phyloP scores from a whole-genome alignment of 2,329 filamentous ascomycete genomes.

The Aspergillus aculeatus region DNA sequence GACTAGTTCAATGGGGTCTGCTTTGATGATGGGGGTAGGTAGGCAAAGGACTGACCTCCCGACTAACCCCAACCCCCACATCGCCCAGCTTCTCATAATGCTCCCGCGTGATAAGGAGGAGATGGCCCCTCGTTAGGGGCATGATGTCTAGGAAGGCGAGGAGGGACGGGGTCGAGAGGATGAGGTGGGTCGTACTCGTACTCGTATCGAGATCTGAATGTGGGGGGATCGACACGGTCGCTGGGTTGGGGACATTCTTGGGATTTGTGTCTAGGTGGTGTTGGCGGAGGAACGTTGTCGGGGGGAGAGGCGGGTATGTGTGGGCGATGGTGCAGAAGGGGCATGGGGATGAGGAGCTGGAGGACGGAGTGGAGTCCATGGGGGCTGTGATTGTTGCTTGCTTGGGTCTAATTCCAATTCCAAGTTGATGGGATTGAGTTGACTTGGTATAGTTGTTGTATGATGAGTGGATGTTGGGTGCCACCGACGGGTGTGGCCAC shows the following conservation, averaged over 20 bases:
- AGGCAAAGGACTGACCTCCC: slow-evolving; percentile 57
- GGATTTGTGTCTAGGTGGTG: background rate
- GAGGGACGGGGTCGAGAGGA: slow-evolving; percentile 74
- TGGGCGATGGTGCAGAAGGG: slow-evolving; percentile 60
- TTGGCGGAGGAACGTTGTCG: slow-evolving; percentile 23
- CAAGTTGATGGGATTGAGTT: background rate
- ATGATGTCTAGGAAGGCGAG: slow-evolving; percentile 92
- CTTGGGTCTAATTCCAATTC: background rate
- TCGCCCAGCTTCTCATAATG: slow-evolving; percentile 79
- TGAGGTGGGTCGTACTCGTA: slow-evolving; percentile 48
- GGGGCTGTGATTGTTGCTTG: too few species aligned
- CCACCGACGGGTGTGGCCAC: too few species aligned
- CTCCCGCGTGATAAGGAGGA: slow-evolving; percentile 73
- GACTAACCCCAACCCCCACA: slow-evolving; percentile 61
- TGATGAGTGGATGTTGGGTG: too few species aligned
- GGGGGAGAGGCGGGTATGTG: slow-evolving; percentile 46
- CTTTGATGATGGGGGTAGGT: background rate
- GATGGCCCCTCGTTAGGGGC: slow-evolving; percentile 78
- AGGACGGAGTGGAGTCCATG: background rate
- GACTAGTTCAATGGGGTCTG: too few species aligned
- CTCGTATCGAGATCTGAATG: slow-evolving; percentile 4
- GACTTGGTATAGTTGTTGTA: background rate
- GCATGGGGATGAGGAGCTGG: slow-evolving; percentile 36
- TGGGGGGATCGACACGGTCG: slow-evolving; percentile 13
- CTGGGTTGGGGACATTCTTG: slow-evolving; percentile 17